These are phyloP conservation scores for Aschersonia sp. DNA, from an alignment of 2,329 filamentous ascomycete species.

Conservation along the genomic window DNA sequence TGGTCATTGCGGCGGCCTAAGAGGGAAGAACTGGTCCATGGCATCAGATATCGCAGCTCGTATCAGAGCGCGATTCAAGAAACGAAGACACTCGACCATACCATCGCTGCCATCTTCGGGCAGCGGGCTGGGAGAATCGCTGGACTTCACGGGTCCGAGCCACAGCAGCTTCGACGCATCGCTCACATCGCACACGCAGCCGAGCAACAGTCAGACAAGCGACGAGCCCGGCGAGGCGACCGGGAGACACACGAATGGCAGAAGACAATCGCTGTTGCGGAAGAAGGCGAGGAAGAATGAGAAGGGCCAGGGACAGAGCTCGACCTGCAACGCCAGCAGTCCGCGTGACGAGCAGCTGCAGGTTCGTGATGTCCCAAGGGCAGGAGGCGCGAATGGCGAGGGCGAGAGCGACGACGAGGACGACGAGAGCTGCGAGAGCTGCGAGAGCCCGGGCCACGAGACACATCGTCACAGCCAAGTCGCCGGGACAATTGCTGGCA, in stretches of 20 bases:
- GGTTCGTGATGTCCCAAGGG: no score
- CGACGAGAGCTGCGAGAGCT: no score
- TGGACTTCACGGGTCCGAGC: conserved; percentile 4
- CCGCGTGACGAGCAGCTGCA: no score
- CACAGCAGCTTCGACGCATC: conserved; percentile 5
- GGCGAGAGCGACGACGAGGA: no score
- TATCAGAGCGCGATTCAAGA: conserved; percentile 30
- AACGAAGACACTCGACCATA: conserved; percentile 24
- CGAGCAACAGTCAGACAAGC: conserved; percentile 1
- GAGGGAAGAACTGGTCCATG: conserved; percentile 14
- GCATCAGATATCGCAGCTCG: conserved; percentile 29
- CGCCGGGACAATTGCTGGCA: no score
- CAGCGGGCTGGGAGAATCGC: conserved; percentile 8
- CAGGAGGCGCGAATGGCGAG: no score
- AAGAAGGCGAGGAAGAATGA: not conserved
- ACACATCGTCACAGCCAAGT: no score
- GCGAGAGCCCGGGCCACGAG: no score
- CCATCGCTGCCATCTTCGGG: conserved; percentile 21
- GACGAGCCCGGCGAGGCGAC: not conserved
- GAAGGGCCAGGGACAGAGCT: no score
- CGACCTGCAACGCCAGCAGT: no score
- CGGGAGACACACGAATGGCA: not conserved
- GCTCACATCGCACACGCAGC: not conserved
- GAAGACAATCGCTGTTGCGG: not conserved
- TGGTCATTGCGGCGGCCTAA: conserved; percentile 3